Evolutionary conservation across 2,329 filamentous ascomycete genomes (phyloP), one percentile per base, ranked within the genome.

Genomic region (Berkeleyomyces basicola): DNA sequence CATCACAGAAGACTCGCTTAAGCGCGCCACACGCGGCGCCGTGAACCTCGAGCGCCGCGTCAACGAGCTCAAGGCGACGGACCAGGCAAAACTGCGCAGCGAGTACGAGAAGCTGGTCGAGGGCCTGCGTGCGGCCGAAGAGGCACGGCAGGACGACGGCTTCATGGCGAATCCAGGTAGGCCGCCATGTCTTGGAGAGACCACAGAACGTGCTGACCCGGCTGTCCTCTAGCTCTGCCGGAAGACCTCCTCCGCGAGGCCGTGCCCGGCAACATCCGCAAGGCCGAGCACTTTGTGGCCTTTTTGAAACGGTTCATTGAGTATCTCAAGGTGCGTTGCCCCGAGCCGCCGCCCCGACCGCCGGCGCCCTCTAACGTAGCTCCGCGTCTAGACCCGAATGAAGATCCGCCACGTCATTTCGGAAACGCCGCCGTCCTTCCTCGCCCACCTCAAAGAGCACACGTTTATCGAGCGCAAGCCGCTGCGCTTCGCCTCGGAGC

Each of bases 401-500:
- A 97, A 96, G 78, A 91, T 97, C 11, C 84, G 93, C 3, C 90
- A 96, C 70, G 92, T 96, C 67, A 96, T 97, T 67, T 96, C 93
- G 6, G 93, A 99, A 73, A 99, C 92, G 0, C 93, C 93, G 0
- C 87, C 88, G 2, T 96, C 92, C 0, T 99, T 99, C 72, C 79
- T 99, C 7, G 83, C 87, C 14, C 92, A 99, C 75, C 78, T 99
- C 5, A 95, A 89, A 70, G 93, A 99, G 67, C 85, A 96, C 63
- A 99, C 95, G 0, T 99, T 95, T 70, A 99, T 99, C 69, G 93
- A 99, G 71, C 90, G 90, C 72, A 99, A 99, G 69, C 93, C 93
- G 0, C 74, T 99, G 9, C 80, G 88, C 59, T 99, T 99, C 73
- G 99, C 95, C 70, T 90, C 93, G 0, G 95, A 99, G 74, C 84